A percentile compares a stretch with the other conserved stretches of the same genome.
Conservation (phyloP, 176 grass and related monocot species). For the Alopecurus myosuroides region DNA sequence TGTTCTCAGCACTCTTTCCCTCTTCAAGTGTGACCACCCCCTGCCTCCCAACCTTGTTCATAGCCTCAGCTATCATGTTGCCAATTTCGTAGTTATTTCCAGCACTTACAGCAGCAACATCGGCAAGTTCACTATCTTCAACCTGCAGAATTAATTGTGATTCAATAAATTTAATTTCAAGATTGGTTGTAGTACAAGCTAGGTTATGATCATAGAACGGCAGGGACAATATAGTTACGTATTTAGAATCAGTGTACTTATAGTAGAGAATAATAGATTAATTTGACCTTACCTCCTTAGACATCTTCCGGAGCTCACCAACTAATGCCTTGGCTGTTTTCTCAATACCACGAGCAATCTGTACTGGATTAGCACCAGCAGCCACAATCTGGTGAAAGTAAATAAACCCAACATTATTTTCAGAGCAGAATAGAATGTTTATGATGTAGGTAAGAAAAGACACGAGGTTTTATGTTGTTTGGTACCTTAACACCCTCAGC, state of each 20-base stretch:
- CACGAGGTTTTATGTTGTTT: background rate
- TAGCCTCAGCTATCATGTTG: slow-evolving; percentile 3
- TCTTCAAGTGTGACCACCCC: slow-evolving; percentile 40
- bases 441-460: background rate
- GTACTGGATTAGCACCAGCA: slow-evolving; percentile 12
- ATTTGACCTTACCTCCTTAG: background rate
- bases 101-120: slow-evolving; percentile 18
- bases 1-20: slow-evolving; percentile 59
- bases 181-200: background rate
- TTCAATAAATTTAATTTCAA: background rate
- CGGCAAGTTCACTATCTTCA: background rate
- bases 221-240: background rate
- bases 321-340: slow-evolving; percentile 6
- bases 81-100: slow-evolving; percentile 10
- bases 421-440: background rate
- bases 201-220: background rate
- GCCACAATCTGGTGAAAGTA: background rate
- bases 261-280: background rate
- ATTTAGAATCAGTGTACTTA: background rate
- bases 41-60: background rate
- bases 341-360: background rate
- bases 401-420: background rate
- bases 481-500: background rate
- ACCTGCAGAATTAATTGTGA: background rate
- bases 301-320: background rate